Conservation (phyloP, 2,329 filamentous ascomycete genomes). For the Ceratocystis cubensis region DNA sequence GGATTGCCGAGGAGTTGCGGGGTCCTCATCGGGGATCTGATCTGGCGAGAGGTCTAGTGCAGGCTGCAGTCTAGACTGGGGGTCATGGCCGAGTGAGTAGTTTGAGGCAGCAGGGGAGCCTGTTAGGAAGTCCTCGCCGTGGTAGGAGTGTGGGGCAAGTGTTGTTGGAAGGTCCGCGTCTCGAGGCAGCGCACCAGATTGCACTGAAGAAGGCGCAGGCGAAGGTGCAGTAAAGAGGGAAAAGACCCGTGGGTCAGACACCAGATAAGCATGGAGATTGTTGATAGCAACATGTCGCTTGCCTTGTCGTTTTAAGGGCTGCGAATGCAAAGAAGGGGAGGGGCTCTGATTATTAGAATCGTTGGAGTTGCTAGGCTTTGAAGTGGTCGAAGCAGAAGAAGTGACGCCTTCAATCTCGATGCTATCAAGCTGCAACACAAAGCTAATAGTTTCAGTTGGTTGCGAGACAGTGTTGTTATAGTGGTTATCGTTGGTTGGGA, state of each 20-base stretch:
- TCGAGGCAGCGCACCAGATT: not conserved
- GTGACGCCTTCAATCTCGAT: slow-evolving; percentile 58
- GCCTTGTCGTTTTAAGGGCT: slow-evolving; percentile 33
- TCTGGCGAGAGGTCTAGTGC: not conserved
- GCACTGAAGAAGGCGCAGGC: slow-evolving; percentile 35
- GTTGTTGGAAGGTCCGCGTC: slow-evolving; percentile 28
- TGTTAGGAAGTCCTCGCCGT: slow-evolving; percentile 20
- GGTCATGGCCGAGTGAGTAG: not conserved
- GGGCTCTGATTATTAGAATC: not conserved
- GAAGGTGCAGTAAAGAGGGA: slow-evolving; percentile 39
- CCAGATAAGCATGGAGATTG: slow-evolving; percentile 50
- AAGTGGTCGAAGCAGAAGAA: not conserved
- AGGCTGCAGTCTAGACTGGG: not conserved
- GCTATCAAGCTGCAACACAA: slow-evolving; percentile 52
- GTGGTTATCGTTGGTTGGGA: slow-evolving; percentile 25
- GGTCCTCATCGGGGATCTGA: slow-evolving; percentile 14
- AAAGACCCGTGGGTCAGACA: slow-evolving; percentile 56
- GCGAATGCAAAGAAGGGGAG: not conserved
- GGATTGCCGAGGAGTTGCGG: slow-evolving; percentile 17
- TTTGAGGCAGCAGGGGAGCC: slow-evolving; percentile 20
- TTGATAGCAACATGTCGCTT: slow-evolving; percentile 54
- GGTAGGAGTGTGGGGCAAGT: slow-evolving; percentile 40
- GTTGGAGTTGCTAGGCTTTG: not conserved
- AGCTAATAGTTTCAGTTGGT: slow-evolving; percentile 35
- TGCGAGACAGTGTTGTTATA: not conserved